Percentiles rank a stretch among this genome's conserved stretches.
phyloP scores from a whole-genome alignment of 805 yeast genomes.

The Candida sithepensis region DNA sequence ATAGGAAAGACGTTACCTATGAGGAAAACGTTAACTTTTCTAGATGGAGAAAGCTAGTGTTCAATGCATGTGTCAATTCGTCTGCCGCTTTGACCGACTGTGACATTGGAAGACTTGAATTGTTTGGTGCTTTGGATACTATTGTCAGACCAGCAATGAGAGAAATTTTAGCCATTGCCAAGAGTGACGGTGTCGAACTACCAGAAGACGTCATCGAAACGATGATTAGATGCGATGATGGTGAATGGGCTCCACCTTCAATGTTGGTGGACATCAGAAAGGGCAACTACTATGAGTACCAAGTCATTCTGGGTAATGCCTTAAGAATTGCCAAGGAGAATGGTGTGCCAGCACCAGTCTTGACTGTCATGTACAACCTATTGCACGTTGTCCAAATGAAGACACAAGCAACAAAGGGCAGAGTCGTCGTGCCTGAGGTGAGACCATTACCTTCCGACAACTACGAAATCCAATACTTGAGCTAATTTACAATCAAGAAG shows the following conservation, averaged over 20 bases:
- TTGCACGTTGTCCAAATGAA: conserved; percentile 59
- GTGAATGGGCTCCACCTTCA: conserved; percentile 59
- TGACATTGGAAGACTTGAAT: conserved; percentile 53
- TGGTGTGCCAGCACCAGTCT: conserved; percentile 53
- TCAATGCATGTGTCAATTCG: conserved; percentile 67
- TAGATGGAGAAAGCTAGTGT: conserved; percentile 65
- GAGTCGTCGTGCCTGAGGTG: conserved; percentile 37
- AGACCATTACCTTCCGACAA: conserved; percentile 8
- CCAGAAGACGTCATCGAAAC: conserved; percentile 43
- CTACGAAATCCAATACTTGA: no score
- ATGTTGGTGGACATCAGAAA: conserved; percentile 64
- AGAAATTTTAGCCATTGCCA: conserved; percentile 65
- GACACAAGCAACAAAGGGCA: conserved; percentile 54
- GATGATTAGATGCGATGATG: conserved; percentile 56
- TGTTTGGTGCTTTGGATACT: conserved; percentile 39
- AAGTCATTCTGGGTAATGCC: conserved; percentile 68
- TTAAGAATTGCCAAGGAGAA: conserved; percentile 47
- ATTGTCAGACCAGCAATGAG: conserved; percentile 59
- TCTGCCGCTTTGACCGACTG: conserved; percentile 54
- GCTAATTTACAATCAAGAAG: no score
- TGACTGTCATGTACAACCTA: conserved; percentile 54
- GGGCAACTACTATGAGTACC: conserved; percentile 66
- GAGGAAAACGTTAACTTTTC: conserved; percentile 44
- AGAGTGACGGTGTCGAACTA: conserved; percentile 57
- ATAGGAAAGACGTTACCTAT: conserved; percentile 37